Percentiles rank a stretch among this genome's conserved stretches.
These are phyloP conservation scores for Allium fistulosum DNA, from an alignment of 106 monocot species.

Conservation along the genomic window DNA sequence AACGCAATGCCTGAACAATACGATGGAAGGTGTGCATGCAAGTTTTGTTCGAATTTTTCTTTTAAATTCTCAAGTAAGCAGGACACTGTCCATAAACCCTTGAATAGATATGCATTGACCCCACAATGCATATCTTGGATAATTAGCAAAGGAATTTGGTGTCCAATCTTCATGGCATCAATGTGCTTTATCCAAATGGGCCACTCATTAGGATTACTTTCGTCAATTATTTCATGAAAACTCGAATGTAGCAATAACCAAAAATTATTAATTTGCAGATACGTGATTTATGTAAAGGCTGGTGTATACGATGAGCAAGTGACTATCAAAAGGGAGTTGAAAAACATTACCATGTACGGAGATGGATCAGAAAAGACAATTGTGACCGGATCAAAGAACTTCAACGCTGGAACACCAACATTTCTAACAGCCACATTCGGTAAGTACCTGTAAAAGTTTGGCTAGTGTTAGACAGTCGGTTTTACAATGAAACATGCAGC, in stretches of 20 bases:
- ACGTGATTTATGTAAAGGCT: constrained; percentile 66
- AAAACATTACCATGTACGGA: constrained; percentile 62
- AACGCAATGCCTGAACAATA: constrained; percentile 34
- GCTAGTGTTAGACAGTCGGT: no score
- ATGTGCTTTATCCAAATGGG: no score
- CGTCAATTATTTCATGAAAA: neutral
- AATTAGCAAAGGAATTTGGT: no score
- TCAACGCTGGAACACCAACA: constrained; percentile 49
- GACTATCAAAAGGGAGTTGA: constrained; percentile 26
- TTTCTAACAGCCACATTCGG: constrained; percentile 70
- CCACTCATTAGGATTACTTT: neutral
- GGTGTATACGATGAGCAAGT: constrained; percentile 66
- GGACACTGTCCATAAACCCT: no score
- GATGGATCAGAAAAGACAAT: constrained; percentile 61
- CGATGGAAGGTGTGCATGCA: constrained; percentile 38
- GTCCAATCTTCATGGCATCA: no score
- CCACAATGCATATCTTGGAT: no score
- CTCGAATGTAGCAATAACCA: neutral
- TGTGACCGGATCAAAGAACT: constrained; percentile 59
- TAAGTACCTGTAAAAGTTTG: constrained; percentile 8
- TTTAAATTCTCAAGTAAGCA: neutral
- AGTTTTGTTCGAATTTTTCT: neutral
- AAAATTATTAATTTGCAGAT: constrained; percentile 20
- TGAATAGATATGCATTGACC: no score
- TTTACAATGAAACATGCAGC: no score